Percentiles rank a stretch among this genome's conserved stretches.
phyloP scores from a whole-genome alignment of 345 rosid genomes.

The Syzygium aromaticum region DNA sequence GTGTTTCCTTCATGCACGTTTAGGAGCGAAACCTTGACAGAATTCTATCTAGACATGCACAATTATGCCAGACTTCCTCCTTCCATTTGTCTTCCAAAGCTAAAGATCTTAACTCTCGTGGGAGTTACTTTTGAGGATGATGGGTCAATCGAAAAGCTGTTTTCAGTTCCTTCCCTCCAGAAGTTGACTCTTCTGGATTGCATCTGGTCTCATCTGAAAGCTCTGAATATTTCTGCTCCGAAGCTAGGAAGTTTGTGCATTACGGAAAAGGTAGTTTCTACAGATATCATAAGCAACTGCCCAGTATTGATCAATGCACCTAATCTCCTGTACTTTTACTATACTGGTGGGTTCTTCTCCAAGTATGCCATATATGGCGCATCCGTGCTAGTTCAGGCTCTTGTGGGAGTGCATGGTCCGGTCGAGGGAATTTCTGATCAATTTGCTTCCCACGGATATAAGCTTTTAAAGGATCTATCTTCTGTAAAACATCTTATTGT shows the following conservation, averaged over 20 bases:
- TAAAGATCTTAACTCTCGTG: neutral
- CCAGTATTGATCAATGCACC: neutral
- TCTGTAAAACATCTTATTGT: neutral
- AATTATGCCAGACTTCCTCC: neutral
- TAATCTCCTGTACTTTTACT: neutral
- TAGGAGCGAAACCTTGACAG: neutral
- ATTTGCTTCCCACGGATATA: neutral
- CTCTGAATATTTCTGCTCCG: neutral
- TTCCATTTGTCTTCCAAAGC: neutral
- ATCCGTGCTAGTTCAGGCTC: neutral
- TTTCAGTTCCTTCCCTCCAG: neutral
- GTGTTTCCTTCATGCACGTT: neutral
- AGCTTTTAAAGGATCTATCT: neutral
- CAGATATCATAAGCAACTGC: neutral
- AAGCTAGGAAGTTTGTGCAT: neutral
- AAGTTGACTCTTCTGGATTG: neutral
- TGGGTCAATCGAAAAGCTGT: neutral
- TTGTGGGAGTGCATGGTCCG: neutral
- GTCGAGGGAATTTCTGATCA: neutral
- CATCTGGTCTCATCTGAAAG: neutral
- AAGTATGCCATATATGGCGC: neutral
- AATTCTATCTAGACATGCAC: neutral
- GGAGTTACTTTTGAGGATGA: neutral
- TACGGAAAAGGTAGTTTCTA: neutral
- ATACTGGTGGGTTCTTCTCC: neutral